These are phyloP conservation scores for Starmerella khaoyaiensis DNA, from an alignment of 805 yeast species.

Conservation along the genomic window DNA sequence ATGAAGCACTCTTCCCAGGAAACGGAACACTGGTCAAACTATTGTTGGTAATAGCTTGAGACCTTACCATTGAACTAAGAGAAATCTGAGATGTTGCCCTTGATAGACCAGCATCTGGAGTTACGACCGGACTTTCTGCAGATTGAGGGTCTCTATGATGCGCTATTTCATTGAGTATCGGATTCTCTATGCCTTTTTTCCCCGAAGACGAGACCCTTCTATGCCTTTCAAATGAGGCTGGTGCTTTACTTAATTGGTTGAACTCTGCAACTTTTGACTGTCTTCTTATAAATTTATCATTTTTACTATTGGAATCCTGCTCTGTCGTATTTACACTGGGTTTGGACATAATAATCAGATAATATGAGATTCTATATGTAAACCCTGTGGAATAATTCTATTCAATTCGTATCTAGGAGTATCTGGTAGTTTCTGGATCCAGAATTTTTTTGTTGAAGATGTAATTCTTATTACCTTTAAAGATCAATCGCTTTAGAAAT, in stretches of 20 bases:
- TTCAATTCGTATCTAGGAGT: too few relatives aligned
- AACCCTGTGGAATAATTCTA: too few relatives aligned
- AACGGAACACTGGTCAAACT: background rate
- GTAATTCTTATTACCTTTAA: too few relatives aligned
- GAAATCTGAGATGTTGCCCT: constrained; percentile 10
- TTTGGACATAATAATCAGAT: background rate
- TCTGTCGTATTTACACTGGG: background rate
- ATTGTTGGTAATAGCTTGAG: constrained; percentile 4
- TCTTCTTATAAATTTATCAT: constrained; percentile 7
- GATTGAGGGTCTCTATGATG: constrained; percentile 14
- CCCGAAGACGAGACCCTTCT: constrained; percentile 10
- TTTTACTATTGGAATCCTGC: background rate
- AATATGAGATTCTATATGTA: too few relatives aligned
- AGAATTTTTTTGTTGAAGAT: too few relatives aligned
- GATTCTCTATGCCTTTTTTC: background rate
- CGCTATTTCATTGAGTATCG: background rate
- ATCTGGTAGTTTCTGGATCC: too few relatives aligned
- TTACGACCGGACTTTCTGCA: constrained; percentile 19
- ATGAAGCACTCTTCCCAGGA: background rate
- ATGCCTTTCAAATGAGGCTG: constrained; percentile 8
- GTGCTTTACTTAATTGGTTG: constrained; percentile 18
- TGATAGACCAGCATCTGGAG: constrained; percentile 6
- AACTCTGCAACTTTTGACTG: constrained; percentile 20
- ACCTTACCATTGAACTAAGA: constrained; percentile 12
- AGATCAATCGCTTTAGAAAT: too few relatives aligned